Percentiles rank a stretch among this genome's conserved stretches.
Conservation (phyloP, 257 asterid species). For the Solanum clarkiae region DNA sequence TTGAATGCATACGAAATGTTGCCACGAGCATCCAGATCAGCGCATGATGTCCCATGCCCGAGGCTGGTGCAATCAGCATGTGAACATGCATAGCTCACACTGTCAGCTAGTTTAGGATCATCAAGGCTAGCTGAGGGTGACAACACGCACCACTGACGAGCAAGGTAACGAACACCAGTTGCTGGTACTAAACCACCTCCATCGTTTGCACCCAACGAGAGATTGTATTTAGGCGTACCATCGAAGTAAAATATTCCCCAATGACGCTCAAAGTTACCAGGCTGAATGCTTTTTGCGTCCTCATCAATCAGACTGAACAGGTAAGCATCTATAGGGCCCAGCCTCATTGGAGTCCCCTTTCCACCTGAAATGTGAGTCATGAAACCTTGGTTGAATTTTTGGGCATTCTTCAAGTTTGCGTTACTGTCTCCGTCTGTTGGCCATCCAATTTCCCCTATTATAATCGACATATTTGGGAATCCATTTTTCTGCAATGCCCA, state of each 20-base stretch:
- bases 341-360: slow-evolving; percentile 63
- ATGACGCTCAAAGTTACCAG: slow-evolving; percentile 74
- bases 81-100: slow-evolving; percentile 52
- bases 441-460: slow-evolving; percentile 78
- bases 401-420: slow-evolving; percentile 40
- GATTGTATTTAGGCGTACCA: slow-evolving; percentile 58
- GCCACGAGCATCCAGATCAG: slow-evolving; percentile 25
- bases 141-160: slow-evolving; percentile 51
- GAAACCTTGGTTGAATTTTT: slow-evolving; percentile 64
- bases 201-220: slow-evolving; percentile 27
- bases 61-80: slow-evolving; percentile 65
- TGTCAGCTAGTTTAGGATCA: slow-evolving; percentile 35
- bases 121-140: slow-evolving; percentile 32
- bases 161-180: slow-evolving; percentile 24
- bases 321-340: slow-evolving; percentile 57
- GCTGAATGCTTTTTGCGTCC: slow-evolving; percentile 68
- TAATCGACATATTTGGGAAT: slow-evolving; percentile 34
- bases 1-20: slow-evolving; percentile 61
- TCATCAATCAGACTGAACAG: slow-evolving; percentile 64
- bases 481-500: slow-evolving; percentile 60
- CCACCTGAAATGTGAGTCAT: slow-evolving; percentile 29
- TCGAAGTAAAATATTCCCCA: slow-evolving; percentile 72
- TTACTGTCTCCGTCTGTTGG: slow-evolving; percentile 58
- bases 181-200: slow-evolving; percentile 35
- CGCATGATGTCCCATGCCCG: slow-evolving; percentile 49